Percentiles rank a stretch among this genome's conserved stretches.
phyloP scores from a whole-genome alignment of 1,284 basidiomycete genomes.

The Marasmius sp. region DNA sequence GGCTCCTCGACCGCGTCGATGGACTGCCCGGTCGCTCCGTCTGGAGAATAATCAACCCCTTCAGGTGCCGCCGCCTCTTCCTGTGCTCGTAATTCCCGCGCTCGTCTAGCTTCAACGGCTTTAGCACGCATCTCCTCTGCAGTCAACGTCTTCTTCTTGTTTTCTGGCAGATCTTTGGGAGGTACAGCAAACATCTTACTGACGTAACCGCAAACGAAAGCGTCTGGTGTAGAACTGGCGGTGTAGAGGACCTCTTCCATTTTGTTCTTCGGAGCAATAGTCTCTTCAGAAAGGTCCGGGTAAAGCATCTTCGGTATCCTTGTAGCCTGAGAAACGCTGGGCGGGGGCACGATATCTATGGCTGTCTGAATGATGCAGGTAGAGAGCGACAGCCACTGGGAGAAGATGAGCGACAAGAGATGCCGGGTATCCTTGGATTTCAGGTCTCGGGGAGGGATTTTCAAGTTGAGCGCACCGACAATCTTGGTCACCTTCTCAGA shows the following conservation, averaged over 20 bases:
- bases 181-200: conserved; percentile 98
- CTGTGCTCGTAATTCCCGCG: conserved; percentile 24
- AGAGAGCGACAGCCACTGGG: conserved; percentile 95
- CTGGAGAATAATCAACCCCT: conserved; percentile 14
- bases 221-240: conserved; percentile 61
- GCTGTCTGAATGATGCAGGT: conserved; percentile 91
- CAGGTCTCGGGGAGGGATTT: conserved; percentile 87
- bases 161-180: conserved; percentile 80
- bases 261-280: conserved; percentile 66
- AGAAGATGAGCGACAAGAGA: conserved; percentile 85
- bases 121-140: conserved; percentile 85
- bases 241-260: conserved; percentile 83
- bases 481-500: conserved; percentile 90
- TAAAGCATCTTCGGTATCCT: conserved; percentile 94
- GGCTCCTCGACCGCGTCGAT: conserved; percentile 20
- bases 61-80: conserved; percentile 12
- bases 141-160: conserved; percentile 74
- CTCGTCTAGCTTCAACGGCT: conserved; percentile 65
- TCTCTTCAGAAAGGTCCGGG: conserved; percentile 67
- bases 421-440: conserved; percentile 89
- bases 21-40: conserved; percentile 19
- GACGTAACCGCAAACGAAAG: conserved; percentile 82
- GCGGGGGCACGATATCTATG: conserved; percentile 91
- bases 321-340: conserved; percentile 77
- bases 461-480: conserved; percentile 79